Percentiles rank a stretch among this genome's conserved stretches.
These are phyloP conservation scores for Macaranga tanarius DNA, from an alignment of 441 rosid species.

Conservation along the genomic window DNA sequence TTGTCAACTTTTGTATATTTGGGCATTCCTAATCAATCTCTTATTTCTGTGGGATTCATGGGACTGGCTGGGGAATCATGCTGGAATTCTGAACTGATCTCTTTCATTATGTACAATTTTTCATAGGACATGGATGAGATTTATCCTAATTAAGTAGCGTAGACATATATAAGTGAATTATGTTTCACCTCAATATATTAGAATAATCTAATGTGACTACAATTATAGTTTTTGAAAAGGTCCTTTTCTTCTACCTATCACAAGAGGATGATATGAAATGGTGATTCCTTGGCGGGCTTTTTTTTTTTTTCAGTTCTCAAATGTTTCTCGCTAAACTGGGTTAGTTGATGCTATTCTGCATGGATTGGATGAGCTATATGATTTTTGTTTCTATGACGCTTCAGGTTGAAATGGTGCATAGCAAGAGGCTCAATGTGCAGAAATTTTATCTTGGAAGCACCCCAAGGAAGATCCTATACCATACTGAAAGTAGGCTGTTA, in stretches of 20 bases:
- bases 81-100: background rate
- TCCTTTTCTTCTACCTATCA: background rate
- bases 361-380: slow-evolving; percentile 23
- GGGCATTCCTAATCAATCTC: background rate
- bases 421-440: slow-evolving; percentile 87
- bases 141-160: background rate
- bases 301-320: slow-evolving; percentile 1
- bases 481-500: slow-evolving; percentile 76
- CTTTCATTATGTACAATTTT: background rate
- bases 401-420: slow-evolving; percentile 96
- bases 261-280: slow-evolving; percentile 1
- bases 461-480: slow-evolving; percentile 88
- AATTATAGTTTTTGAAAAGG: background rate
- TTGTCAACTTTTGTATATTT: background rate
- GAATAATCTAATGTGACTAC: background rate
- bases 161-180: background rate
- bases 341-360: slow-evolving; percentile 13
- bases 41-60: background rate
- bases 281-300: background rate
- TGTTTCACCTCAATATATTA: slow-evolving; percentile 3
- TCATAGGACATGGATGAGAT: background rate
- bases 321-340: slow-evolving; percentile 12
- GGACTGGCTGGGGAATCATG: background rate
- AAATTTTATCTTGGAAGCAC: slow-evolving; percentile 97
- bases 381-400: slow-evolving; percentile 27